Percentiles rank a stretch among this genome's conserved stretches.
phyloP scores from a whole-genome alignment of 192 early-diverging fungal species.

The Mortierella antarctica region DNA sequence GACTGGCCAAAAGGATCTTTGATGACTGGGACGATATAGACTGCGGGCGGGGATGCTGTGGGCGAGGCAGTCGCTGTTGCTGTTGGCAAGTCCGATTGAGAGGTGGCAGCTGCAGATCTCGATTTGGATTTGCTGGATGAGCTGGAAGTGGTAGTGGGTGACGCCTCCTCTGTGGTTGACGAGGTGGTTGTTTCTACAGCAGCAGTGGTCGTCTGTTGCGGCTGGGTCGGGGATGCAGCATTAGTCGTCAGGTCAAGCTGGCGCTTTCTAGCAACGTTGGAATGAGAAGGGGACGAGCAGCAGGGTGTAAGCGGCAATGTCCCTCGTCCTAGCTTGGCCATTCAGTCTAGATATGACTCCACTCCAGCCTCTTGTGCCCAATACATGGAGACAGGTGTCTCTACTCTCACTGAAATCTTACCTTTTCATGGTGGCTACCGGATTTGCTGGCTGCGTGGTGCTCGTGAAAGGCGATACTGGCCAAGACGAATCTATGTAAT shows the following conservation, averaged over 20 bases:
- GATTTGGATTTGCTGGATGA: not conserved
- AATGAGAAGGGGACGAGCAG: not conserved
- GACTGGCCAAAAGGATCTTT: slow-evolving; percentile 25
- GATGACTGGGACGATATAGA: slow-evolving; percentile 20
- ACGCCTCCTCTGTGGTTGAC: not conserved
- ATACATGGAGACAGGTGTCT: too few species aligned
- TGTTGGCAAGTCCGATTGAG: not conserved
- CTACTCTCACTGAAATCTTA: too few species aligned
- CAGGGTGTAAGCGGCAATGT: too few species aligned
- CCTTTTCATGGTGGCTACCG: too few species aligned
- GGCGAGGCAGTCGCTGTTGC: not conserved
- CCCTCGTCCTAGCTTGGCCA: too few species aligned
- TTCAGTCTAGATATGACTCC: too few species aligned
- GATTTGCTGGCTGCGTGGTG: too few species aligned
- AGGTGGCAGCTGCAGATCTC: not conserved
- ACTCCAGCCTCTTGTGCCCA: too few species aligned
- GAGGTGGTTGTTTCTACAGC: not conserved
- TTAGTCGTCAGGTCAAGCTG: not conserved
- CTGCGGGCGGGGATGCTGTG: not conserved
- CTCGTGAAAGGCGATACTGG: not conserved
- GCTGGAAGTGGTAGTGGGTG: not conserved
- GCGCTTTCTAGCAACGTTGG: not conserved
- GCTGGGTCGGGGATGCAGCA: not conserved
- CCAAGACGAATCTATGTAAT: not conserved
- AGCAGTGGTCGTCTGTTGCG: not conserved